Evolutionary conservation across 805 yeast species (phyloP).

Genomic region (Starmerella apis): DNA sequence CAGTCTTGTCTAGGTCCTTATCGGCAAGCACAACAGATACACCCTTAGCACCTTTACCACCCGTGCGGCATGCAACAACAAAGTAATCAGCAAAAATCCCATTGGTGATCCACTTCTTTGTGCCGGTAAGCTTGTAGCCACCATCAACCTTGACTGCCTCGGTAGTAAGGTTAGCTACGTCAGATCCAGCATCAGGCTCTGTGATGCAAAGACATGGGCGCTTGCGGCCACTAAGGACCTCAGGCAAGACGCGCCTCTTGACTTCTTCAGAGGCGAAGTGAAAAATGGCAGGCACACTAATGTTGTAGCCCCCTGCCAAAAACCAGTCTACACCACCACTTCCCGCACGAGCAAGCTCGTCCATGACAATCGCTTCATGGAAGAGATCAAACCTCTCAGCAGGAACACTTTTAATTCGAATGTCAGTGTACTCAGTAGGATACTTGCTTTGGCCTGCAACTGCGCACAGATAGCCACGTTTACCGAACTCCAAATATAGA

Average conservation of each 20-base stretch:
- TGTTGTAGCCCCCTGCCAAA: conserved; percentile 35
- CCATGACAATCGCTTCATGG: conserved; percentile 35
- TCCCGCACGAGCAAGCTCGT: conserved; percentile 35
- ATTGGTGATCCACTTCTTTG: conserved; percentile 40
- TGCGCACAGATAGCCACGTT: conserved; percentile 36
- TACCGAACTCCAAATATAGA: conserved; percentile 32
- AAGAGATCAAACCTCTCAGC: conserved; percentile 34
- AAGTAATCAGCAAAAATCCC: conserved; percentile 37
- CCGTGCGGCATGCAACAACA: conserved; percentile 39
- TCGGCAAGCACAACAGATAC: conserved; percentile 35
- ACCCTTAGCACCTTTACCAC: conserved; percentile 34
- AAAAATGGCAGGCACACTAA: conserved; percentile 36
- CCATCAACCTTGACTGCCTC: conserved; percentile 33
- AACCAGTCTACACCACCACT: conserved; percentile 37
- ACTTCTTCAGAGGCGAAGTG: conserved; percentile 30
- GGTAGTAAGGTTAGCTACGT: conserved; percentile 36
- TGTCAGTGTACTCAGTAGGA: conserved; percentile 33
- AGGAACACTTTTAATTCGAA: conserved; percentile 32
- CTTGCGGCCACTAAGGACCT: conserved; percentile 32
- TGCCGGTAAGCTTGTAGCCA: conserved; percentile 36
- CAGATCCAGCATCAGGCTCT: conserved; percentile 39
- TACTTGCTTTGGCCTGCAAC: conserved; percentile 32
- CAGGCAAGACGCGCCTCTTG: conserved; percentile 34
- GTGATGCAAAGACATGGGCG: conserved; percentile 37
- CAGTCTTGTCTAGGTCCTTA: conserved; percentile 27